Evolutionary conservation across 352 stramenopile species (phyloP), one percentile per base, ranked within the genome.

Genomic region (Phytophthora tentaculata): DNA sequence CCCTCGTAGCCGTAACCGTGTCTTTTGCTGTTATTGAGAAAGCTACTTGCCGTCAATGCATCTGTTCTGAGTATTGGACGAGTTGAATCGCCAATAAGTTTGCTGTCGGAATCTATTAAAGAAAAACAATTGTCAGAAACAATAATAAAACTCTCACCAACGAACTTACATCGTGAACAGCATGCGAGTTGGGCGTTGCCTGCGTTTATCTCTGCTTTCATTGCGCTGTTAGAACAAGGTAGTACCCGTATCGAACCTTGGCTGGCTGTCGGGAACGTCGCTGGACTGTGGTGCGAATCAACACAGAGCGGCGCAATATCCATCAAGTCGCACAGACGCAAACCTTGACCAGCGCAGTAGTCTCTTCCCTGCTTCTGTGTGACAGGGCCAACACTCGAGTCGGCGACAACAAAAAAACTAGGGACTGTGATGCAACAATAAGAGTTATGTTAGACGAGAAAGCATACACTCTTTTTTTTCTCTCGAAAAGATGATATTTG

Each of bases 1-100:
- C 75, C 79, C n/a, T 56, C 52, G 6, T 67, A 66, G 0, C 79
- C 81, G 41, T 81, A 90, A 4, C 81, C 81, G n/a, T 90, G 75
- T 3, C 37, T 67, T 8, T 58, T 59, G 9, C 48, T 68, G 26
- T 85, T 81, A 13, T 66, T 51, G 0, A 82, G 56, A 61, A 80
- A 88, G 7, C 51, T 65, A 24, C 63, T 76, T 23, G 69, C 69
- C 14, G 58, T 56, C 2, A 76, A 56, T 8, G 63, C 49, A 7
- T 45, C 32, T 2, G 57, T 23, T 12, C 53, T 65, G 28, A 63
- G 49, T 1, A 73, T 41, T 9, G 53, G 64, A 12, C 37, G 63
- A 1, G 32, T 22, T 6, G 32, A 59, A 16, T 68, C 28, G 14
- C 69, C 69, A 5, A 76, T 72, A n/a, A 76, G 60, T 45, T 69